Conservation (phyloP, 129 eudicot species). For the Flaveria robusta region DNA sequence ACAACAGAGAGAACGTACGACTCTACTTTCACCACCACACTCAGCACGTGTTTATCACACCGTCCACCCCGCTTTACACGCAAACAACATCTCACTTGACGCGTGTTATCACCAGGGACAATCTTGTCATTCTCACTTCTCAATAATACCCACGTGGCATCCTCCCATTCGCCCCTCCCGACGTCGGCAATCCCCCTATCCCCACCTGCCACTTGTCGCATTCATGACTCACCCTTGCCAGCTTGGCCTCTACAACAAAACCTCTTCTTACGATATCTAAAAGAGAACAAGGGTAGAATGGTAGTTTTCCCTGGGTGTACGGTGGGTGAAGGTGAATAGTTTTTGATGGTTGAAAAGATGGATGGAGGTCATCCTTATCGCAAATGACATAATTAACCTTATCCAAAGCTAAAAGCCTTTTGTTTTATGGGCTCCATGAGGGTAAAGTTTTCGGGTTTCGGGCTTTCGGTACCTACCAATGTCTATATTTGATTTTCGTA, state of each 20-base stretch:
- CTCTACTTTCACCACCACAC: too few relatives aligned
- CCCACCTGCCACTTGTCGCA: constrained; percentile 40
- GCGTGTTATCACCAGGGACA: constrained; percentile 46
- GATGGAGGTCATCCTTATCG: constrained; percentile 34
- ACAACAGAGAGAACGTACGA: constrained; percentile 10
- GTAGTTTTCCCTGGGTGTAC: not conserved
- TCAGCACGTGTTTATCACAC: constrained; percentile 34
- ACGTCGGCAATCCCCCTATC: constrained; percentile 28
- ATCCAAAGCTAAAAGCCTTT: constrained; percentile 22
- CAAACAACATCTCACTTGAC: constrained; percentile 15
- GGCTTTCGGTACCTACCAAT: too few relatives aligned
- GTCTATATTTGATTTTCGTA: too few relatives aligned
- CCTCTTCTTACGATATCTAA: constrained; percentile 8
- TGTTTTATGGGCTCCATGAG: constrained; percentile 16
- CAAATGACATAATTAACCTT: constrained; percentile 25
- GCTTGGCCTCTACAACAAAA: constrained; percentile 22
- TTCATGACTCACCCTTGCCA: constrained; percentile 11
- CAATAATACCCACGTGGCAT: constrained; percentile 23
- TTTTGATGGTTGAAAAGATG: not conserved
- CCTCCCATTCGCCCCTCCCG: not conserved
- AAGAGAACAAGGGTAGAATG: not conserved
- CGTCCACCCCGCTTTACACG: constrained; percentile 35
- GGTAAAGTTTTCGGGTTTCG: constrained; percentile 13
- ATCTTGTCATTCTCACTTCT: constrained; percentile 10
- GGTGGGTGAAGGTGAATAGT: not conserved